Conservation (phyloP, 441 rosid genomes). For the Eruca vesicaria region DNA sequence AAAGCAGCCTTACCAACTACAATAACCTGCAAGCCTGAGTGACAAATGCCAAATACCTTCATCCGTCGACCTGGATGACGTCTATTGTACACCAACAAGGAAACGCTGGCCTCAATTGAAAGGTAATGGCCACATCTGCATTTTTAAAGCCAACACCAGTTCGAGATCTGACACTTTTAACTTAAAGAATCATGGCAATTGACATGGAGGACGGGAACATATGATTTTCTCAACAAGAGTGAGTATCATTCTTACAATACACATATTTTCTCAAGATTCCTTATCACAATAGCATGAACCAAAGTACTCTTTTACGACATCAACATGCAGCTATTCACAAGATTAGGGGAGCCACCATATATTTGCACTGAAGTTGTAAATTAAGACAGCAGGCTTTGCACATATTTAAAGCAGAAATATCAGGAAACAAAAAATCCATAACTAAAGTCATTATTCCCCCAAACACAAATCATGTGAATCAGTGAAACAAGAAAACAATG, state of each 20-base stretch:
- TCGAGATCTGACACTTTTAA: slow-evolving; percentile 86
- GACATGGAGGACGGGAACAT: slow-evolving; percentile 68
- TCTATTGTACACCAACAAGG: slow-evolving; percentile 98
- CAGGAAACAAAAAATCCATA: neutral
- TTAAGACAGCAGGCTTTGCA: neutral
- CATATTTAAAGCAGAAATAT: neutral
- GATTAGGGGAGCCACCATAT: slow-evolving; percentile 1
- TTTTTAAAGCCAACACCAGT: slow-evolving; percentile 95
- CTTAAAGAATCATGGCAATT: slow-evolving; percentile 80
- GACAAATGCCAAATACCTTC: slow-evolving; percentile 88
- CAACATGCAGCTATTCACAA: slow-evolving; percentile 15
- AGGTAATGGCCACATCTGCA: slow-evolving; percentile 94
- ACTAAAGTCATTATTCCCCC: neutral
- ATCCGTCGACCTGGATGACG: slow-evolving; percentile 79
- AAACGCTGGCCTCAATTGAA: slow-evolving; percentile 88
- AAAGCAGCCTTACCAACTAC: slow-evolving; percentile 98
- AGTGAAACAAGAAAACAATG: slow-evolving; percentile 1
- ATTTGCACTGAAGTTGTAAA: slow-evolving; percentile 1
- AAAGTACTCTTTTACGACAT: slow-evolving; percentile 5
- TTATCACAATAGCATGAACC: slow-evolving; percentile 8
- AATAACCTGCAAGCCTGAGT: slow-evolving; percentile 72
- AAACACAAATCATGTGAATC: neutral
- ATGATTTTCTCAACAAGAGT: slow-evolving; percentile 60
- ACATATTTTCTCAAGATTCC: slow-evolving; percentile 33
- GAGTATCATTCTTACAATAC: slow-evolving; percentile 39